A percentile compares a stretch with the other conserved stretches of the same genome.
These are phyloP conservation scores for Pyrenophora teres DNA, from an alignment of 2,329 filamentous ascomycete genomes.

Conservation along the genomic window DNA sequence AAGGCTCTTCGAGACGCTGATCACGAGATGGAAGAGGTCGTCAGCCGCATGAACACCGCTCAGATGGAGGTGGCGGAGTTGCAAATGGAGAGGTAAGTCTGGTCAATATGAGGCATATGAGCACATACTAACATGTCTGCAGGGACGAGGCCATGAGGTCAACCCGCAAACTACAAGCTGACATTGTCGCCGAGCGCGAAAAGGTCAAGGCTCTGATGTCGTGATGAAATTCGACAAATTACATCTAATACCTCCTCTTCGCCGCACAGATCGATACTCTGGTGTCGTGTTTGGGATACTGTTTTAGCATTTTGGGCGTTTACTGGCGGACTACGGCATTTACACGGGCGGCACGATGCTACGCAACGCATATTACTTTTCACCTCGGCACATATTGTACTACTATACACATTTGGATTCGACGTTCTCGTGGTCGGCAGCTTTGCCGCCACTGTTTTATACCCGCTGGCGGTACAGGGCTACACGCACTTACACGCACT, in stretches of 20 bases:
- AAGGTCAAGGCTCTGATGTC: slow-evolving; percentile 59
- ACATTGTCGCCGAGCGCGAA: slow-evolving; percentile 67
- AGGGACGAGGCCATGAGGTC: slow-evolving; percentile 74
- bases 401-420: slow-evolving; percentile 9
- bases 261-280: slow-evolving; percentile 3
- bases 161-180: slow-evolving; percentile 70
- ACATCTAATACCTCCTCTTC: slow-evolving; percentile 19
- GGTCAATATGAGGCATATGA: slow-evolving; percentile 13
- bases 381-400: slow-evolving; percentile 17
- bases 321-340: slow-evolving; percentile 17
- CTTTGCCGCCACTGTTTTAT: slow-evolving; percentile 7
- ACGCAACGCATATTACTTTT: slow-evolving; percentile 26
- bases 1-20: slow-evolving; percentile 76
- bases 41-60: slow-evolving; percentile 78
- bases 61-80: slow-evolving; percentile 83
- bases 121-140: slow-evolving; percentile 13
- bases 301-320: slow-evolving; percentile 14
- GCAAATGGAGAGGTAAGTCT: slow-evolving; percentile 65
- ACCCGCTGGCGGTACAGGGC: slow-evolving; percentile 9
- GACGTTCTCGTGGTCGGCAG: neutral
- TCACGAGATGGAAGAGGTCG: slow-evolving; percentile 81
- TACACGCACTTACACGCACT: neutral
- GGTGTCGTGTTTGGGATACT: slow-evolving; percentile 10
- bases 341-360: slow-evolving; percentile 25
- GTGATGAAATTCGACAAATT: too few species aligned